Base-by-base conservation (phyloP, 352 stramenopile species). In the Phytophthora rubi region DNA sequence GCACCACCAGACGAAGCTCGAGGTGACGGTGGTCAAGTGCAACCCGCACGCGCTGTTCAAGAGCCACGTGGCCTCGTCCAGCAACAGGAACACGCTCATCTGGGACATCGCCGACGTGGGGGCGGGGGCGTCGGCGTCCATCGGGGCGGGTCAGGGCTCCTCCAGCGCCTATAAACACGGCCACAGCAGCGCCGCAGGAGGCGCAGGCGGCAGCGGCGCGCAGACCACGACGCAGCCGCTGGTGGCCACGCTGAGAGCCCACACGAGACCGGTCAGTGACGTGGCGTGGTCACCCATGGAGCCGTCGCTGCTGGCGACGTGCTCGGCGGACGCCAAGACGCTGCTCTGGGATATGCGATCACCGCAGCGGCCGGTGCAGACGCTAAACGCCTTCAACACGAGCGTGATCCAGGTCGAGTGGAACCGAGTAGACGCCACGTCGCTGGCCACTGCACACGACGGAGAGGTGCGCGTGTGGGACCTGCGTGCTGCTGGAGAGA, bases 391-490 rank as follows among this genome's bases (percentile, higher is more conserved):
- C 4, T 87, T 89, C 70, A 88, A 89, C 47, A 82, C 75, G 10
- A 92, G 84, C 65, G 84, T 89, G 21, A 77, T 80, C 10, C 85
- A 92, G 28, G 80, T 94, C 52, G 85, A 89, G 64, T 96, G 88
- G 88, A 92, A 93, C 60, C 83, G 80, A 47, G 76, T 90, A 16
- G 84, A 93, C 53, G 65, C 76, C 13, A 88, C 75, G 53, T 89
- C 71, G 32, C 52, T 96, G 52, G 88, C 88, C 18, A 94, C 87
- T 10, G 85, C 87, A 9, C 88, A 96, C 63, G 87, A 93, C 53
- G 85, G 86, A 53, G 86, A 94, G 52, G 86, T 94, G 39, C 75
- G 85, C 26, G 73, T 95, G 2, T 95, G 88, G 88, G 88, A 95
- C 65, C 82, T 87, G 13, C 81, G 88, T 30, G 72, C 75, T 1